Base-by-base conservation (phyloP, 768 basidiomycete genomes). In the Lentinula sp. region DNA sequence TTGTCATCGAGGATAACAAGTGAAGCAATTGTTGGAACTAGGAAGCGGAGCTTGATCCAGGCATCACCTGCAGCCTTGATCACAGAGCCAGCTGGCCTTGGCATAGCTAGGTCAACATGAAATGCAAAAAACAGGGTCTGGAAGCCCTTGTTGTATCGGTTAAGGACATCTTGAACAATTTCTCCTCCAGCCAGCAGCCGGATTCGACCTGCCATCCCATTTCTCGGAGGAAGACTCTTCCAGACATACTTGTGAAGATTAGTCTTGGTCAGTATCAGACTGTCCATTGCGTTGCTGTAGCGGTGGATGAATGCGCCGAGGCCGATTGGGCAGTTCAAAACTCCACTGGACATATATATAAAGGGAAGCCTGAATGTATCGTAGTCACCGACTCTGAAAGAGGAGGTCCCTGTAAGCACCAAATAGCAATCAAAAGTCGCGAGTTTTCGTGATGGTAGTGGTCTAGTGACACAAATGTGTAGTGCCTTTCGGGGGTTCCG, bases 111-210 rank as follows among this genome's bases (percentile, higher is more conserved):
- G 13, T 65, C 64, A 23, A 66, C 52, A 18, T 66, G 33, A 10
- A 65, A 50, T 13, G 55, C 68, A 28, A 70, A 56, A 61, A 67
- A 69, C 3, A 71, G 54, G 53, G 63, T 69, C 58, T 67, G 68
- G 41, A 69, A 61, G 55, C 70, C 70, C 28, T 68, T 51, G 36
- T 59, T 61, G 50, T 55, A 66, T 12, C 69, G 59, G 59, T 66
- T 65, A 8, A 41, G 60, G 6, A 65, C 28, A 41, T 69, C 69
- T 45, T 70, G 60, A 16, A 58, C 55, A 12, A 63, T 49, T 59
- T 71, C 70, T 10, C 63, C 63, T 9, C 69, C 69, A 4, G 35
- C 61, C 15, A 66, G 63, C 18, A 57, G 59, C 4, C 66, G 66
- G 16, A 43, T 37, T 0, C 23, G 53, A 15, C 15, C 36, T 28